Evolutionary conservation across 495 filamentous ascomycete species (phyloP), one percentile per base, ranked within the genome.

Genomic region (Trichoderma erinaceum): DNA sequence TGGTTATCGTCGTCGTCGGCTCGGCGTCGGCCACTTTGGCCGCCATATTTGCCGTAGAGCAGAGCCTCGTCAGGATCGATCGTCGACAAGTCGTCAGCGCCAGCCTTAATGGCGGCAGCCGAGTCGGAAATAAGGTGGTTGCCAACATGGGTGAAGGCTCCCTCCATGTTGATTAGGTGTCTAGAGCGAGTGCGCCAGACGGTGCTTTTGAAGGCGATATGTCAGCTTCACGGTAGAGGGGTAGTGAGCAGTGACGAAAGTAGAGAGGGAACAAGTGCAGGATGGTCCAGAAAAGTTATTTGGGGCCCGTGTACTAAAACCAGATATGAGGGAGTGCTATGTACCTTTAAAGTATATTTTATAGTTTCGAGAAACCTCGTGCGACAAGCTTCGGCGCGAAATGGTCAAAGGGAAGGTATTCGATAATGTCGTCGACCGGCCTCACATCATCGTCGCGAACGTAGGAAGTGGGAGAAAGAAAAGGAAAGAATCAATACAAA

Each of bases 1-100:
- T 97, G 92, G 73, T 97, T 94, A 71, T 97, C 93, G 73, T 93
- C 90, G 80, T 82, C 90, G 79, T 82, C 95, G 77, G 83, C 91
- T 81, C 75, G 90, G 82, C 77, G 88, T 75, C 80, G 72, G 52
- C 76, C 78, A 32, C 75, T 88, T 56, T 85, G 85, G 64, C 84
- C 83, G 56, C 85, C 84, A 75, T 88, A 86, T 68, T 86, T 85
- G 72, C 85, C 83, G 72, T 88, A 87, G 29, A 91, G 84, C 71
- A 90, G 82, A 77, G 84, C 87, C 77, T 95, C 91, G 72, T 93
- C 90, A 46, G 91, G 83, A 68, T 93, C 92, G 73, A 88, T 82
- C 63, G 84, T 83, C 12, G 84, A 87, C 25, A 87, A 79, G 70
- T 89, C 84, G 76, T 91, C 89, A 52, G 74, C 78, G 65, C 84